A percentile compares a stretch with the other conserved stretches of the same genome.
Conservation (phyloP, 306 rosid genomes). For the Fagus crenata region DNA sequence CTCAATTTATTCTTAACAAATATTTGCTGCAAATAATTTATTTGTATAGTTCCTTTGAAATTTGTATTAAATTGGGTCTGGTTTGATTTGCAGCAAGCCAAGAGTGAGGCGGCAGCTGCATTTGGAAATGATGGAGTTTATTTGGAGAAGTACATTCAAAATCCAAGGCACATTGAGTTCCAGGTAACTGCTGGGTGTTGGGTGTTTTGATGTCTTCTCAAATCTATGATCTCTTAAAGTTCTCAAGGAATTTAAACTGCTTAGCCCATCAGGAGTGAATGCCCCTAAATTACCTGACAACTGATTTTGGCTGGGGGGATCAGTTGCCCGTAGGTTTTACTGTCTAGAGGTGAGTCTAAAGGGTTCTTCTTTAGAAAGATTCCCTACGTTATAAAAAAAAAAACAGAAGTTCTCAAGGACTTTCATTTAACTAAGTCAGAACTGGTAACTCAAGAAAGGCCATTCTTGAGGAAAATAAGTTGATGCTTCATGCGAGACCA, state of each 20-base stretch:
- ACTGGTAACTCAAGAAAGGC: neutral
- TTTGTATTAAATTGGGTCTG: constrained; percentile 17
- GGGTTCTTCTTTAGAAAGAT: no score
- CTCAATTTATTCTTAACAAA: neutral
- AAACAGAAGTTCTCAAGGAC: neutral
- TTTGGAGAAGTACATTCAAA: constrained; percentile 91
- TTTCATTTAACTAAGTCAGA: neutral
- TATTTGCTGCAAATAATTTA: neutral
- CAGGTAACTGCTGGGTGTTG: constrained; percentile 57
- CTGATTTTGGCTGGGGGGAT: no score
- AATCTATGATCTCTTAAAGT: neutral
- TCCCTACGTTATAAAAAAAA: no score
- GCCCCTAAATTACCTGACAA: no score
- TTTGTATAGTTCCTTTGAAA: constrained; percentile 27
- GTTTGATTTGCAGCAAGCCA: constrained; percentile 83
- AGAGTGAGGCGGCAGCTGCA: constrained; percentile 98
- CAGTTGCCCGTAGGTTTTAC: no score
- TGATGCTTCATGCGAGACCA: neutral
- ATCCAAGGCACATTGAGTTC: constrained; percentile 98
- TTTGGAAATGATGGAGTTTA: constrained; percentile 99
- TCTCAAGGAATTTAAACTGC: neutral
- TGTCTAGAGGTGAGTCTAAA: no score
- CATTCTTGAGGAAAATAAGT: neutral
- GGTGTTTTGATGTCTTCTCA: neutral
- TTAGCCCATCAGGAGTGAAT: no score